Conservation (phyloP, 306 rosid species). For the Fragaria iinumae region DNA sequence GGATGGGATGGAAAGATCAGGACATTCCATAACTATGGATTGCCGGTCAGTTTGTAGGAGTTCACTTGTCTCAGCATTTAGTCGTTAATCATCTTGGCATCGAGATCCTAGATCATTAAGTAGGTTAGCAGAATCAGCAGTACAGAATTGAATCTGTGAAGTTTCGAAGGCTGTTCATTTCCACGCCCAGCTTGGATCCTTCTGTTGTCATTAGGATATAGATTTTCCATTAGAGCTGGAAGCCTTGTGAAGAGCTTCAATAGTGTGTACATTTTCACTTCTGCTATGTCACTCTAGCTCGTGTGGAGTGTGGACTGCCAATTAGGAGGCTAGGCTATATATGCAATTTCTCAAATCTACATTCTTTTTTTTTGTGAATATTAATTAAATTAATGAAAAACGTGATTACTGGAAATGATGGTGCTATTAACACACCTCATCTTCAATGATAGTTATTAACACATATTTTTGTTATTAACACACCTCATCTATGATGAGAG, state of each 20-base stretch:
- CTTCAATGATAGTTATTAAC: too few species aligned
- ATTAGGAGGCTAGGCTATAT: conserved; percentile 11
- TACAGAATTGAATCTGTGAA: conserved; percentile 1
- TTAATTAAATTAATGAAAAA: conserved; percentile 15
- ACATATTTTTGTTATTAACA: too few species aligned
- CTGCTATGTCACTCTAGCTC: conserved; percentile 19
- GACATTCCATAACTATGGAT: conserved; percentile 86
- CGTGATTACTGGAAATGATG: too few species aligned
- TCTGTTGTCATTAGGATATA: not conserved
- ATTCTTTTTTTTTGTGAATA: conserved; percentile 22
- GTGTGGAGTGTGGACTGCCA: conserved; percentile 25
- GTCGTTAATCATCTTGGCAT: not conserved
- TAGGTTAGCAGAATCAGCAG: conserved; percentile 24
- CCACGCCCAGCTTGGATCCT: not conserved
- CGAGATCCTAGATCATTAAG: not conserved
- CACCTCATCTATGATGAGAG: accelerated
- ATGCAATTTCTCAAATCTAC: not conserved
- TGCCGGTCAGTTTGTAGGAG: conserved; percentile 61
- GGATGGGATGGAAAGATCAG: conserved; percentile 72
- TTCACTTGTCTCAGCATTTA: not conserved
- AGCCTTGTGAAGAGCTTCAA: conserved; percentile 20
- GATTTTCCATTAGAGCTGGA: conserved; percentile 17
- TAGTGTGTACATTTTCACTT: conserved; percentile 30
- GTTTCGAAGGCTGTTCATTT: not conserved
- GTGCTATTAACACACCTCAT: too few species aligned